A percentile compares a stretch with the other conserved stretches of the same genome.
phyloP scores from a whole-genome alignment of 495 filamentous ascomycete species.

The Apiosordaria backusii region DNA sequence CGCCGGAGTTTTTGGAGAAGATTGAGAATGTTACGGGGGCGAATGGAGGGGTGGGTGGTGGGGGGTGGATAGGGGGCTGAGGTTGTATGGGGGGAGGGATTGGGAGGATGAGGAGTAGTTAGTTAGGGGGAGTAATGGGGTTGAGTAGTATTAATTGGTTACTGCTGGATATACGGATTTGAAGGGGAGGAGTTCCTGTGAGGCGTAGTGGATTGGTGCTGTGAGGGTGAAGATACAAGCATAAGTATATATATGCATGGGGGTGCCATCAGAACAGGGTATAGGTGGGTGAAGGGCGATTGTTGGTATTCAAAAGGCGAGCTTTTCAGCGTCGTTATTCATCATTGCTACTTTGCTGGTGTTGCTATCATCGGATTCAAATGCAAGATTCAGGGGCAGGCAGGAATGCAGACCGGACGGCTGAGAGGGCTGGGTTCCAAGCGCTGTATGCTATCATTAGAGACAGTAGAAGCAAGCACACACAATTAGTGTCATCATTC shows the following conservation, averaged over 20 bases:
- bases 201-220: no score
- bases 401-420: not conserved
- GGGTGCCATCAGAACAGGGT: not conserved
- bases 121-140: not conserved
- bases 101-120: conserved; percentile 47
- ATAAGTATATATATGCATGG: no score
- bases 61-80: conserved; percentile 30
- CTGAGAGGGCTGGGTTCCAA: no score
- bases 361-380: no score
- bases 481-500: no score
- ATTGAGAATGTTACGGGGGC: conserved; percentile 58
- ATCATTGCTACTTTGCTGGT: no score
- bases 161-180: no score
- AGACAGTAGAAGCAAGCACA: not conserved
- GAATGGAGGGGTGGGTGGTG: conserved; percentile 24
- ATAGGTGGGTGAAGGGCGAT: not conserved
- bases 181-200: no score
- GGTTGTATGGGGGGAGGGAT: conserved; percentile 46
- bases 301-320: not conserved
- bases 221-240: no score
- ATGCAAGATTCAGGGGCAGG: not conserved
- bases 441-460: not conserved
- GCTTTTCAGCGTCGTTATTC: not conserved
- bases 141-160: not conserved
- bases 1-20: conserved; percentile 87